Base-by-base conservation (phyloP, 1,139 yeast genomes). In the Kluyveromyces sp. region DNA sequence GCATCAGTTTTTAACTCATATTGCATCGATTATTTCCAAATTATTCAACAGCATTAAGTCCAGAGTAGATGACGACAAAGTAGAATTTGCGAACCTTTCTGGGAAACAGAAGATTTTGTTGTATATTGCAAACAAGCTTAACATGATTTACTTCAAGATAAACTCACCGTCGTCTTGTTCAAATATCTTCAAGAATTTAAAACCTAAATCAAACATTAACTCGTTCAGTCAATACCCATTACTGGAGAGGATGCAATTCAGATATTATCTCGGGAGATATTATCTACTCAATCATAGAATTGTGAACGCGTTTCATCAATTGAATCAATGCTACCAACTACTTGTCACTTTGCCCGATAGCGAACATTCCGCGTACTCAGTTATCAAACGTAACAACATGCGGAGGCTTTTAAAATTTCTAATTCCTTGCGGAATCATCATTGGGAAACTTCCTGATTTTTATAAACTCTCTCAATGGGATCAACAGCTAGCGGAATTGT, bases 141-240 rank as follows among this genome's bases (percentile, higher is more conserved):
- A 60, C 47, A 61, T 61, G 41, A 56, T 62, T 8, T 63, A 62
- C 46, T 61, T 63, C 50, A 48, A 48, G 34, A 62, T 63, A 25
- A 54, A 56, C 26, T 61, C 67, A 5, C 64, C 66, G 4, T 63
- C 63, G 34, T 48, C 63, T 34, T 62, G 67, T 48, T 58, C 65
- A 10, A 63, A 63, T 42, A 61, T 63, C 26, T 63, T 63, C 50
- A 61, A 60, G 42, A 63, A 63, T 46, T 59, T 63, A 43, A 59
- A 54, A 28, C 66, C 65, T 4, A 63, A 63, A 47, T 58, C 64
- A 42, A 55, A 55, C 50, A 44, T 55, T 5, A 42, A 50, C 2
- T 46, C 46, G n/a, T 61, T 61, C 40, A 51, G 50, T 25, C 50
- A 54, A 8, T 61, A 54, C 37, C 63, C 64, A n/a, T 34, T 57